These are phyloP conservation scores for Taiwanofungus camphoratus DNA, from an alignment of 1,284 basidiomycete species.

Conservation along the genomic window DNA sequence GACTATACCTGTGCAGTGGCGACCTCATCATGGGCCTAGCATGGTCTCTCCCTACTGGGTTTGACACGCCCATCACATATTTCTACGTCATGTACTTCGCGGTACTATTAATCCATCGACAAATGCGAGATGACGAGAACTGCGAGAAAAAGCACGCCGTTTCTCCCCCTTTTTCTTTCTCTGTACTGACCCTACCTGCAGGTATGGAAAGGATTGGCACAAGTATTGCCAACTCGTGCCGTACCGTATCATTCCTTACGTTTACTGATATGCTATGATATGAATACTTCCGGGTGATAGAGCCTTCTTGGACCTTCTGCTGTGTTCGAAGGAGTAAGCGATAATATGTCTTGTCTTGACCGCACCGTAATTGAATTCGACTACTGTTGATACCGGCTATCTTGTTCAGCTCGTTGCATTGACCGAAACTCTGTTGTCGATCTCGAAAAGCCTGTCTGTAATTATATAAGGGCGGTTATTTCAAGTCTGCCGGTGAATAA, in stretches of 20 bases:
- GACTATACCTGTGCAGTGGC: slow-evolving; percentile 43
- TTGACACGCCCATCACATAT: slow-evolving; percentile 91
- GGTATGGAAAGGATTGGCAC: slow-evolving; percentile 84
- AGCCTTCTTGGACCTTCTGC: too few relatives aligned
- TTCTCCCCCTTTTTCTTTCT: slow-evolving; percentile 4
- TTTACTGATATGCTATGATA: slow-evolving; percentile 45
- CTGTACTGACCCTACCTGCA: slow-evolving; percentile 16
- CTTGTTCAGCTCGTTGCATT: too few relatives aligned
- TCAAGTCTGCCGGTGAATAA: too few relatives aligned
- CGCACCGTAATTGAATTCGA: too few relatives aligned
- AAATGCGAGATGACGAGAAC: slow-evolving; percentile 87
- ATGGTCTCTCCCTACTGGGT: slow-evolving; percentile 94
- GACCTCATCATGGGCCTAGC: slow-evolving; percentile 87
- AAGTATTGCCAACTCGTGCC: slow-evolving; percentile 83
- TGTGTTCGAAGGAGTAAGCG: background rate
- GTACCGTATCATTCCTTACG: slow-evolving; percentile 84
- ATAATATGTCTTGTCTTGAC: background rate
- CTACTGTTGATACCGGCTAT: too few relatives aligned
- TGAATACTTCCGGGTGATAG: too few relatives aligned
- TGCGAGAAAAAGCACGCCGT: slow-evolving; percentile 77
- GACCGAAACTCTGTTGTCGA: too few relatives aligned
- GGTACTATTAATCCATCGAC: slow-evolving; percentile 87
- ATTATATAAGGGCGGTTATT: too few relatives aligned
- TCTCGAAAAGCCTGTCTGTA: too few relatives aligned
- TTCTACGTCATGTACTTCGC: slow-evolving; percentile 92